phyloP scores from a whole-genome alignment of 257 asterid species.

The Vinca minor region DNA sequence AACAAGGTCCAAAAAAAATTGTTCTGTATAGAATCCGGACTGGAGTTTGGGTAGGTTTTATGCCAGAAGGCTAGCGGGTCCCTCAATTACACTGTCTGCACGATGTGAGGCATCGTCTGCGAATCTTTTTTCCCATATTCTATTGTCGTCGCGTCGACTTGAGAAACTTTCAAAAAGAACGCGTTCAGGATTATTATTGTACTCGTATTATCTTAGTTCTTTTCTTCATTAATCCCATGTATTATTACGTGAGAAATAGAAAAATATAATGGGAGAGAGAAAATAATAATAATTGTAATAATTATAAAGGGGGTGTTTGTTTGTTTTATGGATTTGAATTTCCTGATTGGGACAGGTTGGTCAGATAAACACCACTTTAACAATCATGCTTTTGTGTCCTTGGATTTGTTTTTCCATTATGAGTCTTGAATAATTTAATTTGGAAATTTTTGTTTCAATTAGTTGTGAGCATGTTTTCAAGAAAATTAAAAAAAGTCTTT shows the following conservation, averaged over 20 bases:
- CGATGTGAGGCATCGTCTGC: neutral
- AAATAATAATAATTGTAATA: neutral
- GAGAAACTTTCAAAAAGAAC: constrained; percentile 1
- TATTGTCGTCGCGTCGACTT: neutral
- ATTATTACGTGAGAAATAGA: neutral
- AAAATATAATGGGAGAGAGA: neutral
- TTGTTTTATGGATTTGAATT: neutral
- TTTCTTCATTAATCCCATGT: neutral
- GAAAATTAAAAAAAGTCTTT: too few relatives aligned
- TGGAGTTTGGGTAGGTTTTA: too few relatives aligned
- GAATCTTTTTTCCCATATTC: neutral
- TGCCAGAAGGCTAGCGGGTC: constrained; percentile 5
- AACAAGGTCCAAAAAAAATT: too few relatives aligned
- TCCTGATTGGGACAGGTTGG: constrained; percentile 1
- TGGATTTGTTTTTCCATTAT: neutral
- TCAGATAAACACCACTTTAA: constrained; percentile 1
- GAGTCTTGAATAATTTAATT: neutral
- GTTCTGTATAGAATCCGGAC: too few relatives aligned
- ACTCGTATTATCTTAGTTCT: neutral
- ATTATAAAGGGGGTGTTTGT: neutral
- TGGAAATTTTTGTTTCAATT: neutral
- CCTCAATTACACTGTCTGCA: constrained; percentile 9
- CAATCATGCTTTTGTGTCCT: neutral
- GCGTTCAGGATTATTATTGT: constrained; percentile 4
- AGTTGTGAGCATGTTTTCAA: neutral